Conservation (phyloP, 2,329 filamentous ascomycete genomes). For the Lecanicillium sp. region DNA sequence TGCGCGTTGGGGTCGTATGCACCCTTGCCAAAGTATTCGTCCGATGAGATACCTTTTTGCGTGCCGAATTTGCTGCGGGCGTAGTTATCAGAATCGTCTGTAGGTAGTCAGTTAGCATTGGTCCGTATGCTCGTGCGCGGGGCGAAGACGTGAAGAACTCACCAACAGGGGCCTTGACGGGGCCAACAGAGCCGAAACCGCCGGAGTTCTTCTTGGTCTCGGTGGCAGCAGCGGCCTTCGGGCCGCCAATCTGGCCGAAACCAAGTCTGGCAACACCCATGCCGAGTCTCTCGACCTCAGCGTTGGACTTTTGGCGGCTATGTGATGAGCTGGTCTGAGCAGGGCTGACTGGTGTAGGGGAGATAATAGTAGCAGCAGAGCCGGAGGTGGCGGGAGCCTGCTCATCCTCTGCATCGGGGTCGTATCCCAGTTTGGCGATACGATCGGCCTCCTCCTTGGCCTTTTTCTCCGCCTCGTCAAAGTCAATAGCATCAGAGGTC, state of each 20-base stretch:
- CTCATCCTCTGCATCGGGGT: conserved; percentile 76
- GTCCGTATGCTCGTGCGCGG: neutral
- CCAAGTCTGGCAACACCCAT: conserved; percentile 83
- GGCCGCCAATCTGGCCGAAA: conserved; percentile 75
- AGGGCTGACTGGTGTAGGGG: conserved; percentile 71
- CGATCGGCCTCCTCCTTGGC: conserved; percentile 96
- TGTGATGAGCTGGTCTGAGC: conserved; percentile 49
- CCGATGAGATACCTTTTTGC: conserved; percentile 95
- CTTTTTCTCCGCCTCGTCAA: conserved; percentile 94
- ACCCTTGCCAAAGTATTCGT: conserved; percentile 96
- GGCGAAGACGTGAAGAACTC: conserved; percentile 23
- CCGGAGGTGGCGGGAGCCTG: conserved; percentile 41
- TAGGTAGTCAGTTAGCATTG: neutral
- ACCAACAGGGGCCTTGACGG: conserved; percentile 68
- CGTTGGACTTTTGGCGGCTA: conserved; percentile 56
- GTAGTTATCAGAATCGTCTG: conserved; percentile 73
- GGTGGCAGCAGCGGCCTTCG: conserved; percentile 46
- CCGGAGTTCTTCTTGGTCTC: conserved; percentile 66
- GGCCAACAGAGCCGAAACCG: conserved; percentile 79
- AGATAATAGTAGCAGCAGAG: conserved; percentile 56
- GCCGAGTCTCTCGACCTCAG: conserved; percentile 81
- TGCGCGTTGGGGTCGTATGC: conserved; percentile 74
- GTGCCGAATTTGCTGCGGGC: conserved; percentile 81
- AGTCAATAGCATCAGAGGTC: conserved; percentile 74
- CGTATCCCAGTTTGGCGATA: conserved; percentile 91